Conservation (phyloP, 2,329 filamentous ascomycete genomes). For the Monilinia fructicola region DNA sequence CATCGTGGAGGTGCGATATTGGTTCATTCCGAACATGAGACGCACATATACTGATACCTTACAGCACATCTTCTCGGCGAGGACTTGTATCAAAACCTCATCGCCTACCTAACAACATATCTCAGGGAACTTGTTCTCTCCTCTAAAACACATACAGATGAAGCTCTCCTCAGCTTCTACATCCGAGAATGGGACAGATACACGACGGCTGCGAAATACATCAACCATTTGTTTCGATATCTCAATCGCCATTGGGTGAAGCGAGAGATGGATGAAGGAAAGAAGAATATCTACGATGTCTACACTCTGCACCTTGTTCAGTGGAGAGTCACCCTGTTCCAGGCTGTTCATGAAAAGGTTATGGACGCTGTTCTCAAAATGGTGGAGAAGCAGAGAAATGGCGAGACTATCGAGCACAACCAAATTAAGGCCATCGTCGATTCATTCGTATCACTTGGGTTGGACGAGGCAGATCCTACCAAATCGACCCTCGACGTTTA, state of each 20-base stretch:
- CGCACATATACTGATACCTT: conserved; percentile 27
- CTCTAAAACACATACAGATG: conserved; percentile 80
- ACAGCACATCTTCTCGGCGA: conserved; percentile 90
- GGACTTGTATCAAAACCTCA: conserved; percentile 90
- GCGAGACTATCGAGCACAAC: conserved; percentile 94
- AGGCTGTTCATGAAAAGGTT: conserved; percentile 77
- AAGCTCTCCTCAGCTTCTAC: conserved; percentile 87
- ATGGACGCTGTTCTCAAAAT: conserved; percentile 94
- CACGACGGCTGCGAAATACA: conserved; percentile 93
- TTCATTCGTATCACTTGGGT: conserved; percentile 89
- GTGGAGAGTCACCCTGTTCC: conserved; percentile 91
- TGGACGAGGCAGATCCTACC: conserved; percentile 88
- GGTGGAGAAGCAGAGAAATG: conserved; percentile 94
- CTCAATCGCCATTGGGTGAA: conserved; percentile 99
- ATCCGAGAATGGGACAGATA: conserved; percentile 97
- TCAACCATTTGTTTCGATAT: conserved; percentile 95
- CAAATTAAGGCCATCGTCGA: conserved; percentile 98
- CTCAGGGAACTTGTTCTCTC: conserved; percentile 66
- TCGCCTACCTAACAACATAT: conserved; percentile 78
- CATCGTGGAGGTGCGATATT: conserved; percentile 66
- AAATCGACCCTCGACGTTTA: conserved; percentile 97
- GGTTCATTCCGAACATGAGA: conserved; percentile 23
- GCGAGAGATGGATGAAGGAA: conserved; percentile 96
- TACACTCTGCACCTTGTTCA: conserved; percentile 95
- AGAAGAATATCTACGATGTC: conserved; percentile 97